Evolutionary conservation across 2,329 filamentous ascomycete genomes (phyloP), one percentile per base, ranked within the genome.

Genomic region (Beauveria sp.): DNA sequence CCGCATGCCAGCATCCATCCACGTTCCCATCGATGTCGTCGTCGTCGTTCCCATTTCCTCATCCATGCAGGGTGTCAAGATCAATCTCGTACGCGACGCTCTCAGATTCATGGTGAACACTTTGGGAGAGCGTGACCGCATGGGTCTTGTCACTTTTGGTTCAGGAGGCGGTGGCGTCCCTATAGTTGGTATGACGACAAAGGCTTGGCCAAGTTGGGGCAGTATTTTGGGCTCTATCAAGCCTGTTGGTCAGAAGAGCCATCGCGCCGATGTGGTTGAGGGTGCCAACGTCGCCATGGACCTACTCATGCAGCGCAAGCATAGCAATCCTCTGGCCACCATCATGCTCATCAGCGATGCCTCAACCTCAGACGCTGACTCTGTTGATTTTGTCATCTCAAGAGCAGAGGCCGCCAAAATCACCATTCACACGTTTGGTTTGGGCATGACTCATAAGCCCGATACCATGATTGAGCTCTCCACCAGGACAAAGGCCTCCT

Each of bases 61-160:
- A 1, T 98, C 95, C 0, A 99, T 98, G 93, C 95, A 98, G 74
- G 95, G 95, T n/a, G 85, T 99, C 63, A 99, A 99, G 78, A 97
- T 98, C 71, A 96, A 93, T 64, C 81, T 99, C 1, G 85, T 99
- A 16, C 87, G 92, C 47, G 95, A 99, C 74, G 89, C 93, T 0
- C 81, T 99, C 42, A 91, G 90, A 63, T 99, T 98, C 73, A 87
- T 99, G 74, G 91, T 99, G 2, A 84, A 88, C 67, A 93, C 86
- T 53, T 85, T 99, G 0, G 95, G 95, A 38, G 92, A 97, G 67
- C 85, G 92, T 59, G 95, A 99, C 73, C 89, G 95, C 50, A 96
- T 99, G 93, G 95, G 95, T 6, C 77, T 99, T 49, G 95, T 99
- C 24, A 97, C 95, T 0, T 99, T 99, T 73, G 95, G 95, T 3